Conservation (phyloP, 2,329 filamentous ascomycete genomes). For the Arthroderma sp. region DNA sequence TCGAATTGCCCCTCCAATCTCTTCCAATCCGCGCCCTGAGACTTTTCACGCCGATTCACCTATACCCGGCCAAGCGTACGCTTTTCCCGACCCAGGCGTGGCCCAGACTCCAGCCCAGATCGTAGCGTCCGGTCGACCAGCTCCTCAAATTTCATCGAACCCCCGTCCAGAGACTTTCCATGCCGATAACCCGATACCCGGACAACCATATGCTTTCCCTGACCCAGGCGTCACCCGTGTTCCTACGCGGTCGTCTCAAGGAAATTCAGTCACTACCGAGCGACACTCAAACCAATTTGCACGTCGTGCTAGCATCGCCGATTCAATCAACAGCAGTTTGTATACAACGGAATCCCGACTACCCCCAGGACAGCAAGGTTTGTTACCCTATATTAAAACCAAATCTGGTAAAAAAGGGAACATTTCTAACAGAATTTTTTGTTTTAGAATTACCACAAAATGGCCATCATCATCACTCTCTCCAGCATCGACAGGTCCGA, state of each 20-base stretch:
- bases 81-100: conserved; percentile 37
- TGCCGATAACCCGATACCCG: conserved; percentile 36
- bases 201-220: conserved; percentile 40
- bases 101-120: conserved; percentile 18
- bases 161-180: conserved; percentile 38
- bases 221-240: conserved; percentile 23
- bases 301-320: conserved; percentile 34
- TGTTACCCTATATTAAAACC: conserved; percentile 6
- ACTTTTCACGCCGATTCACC: conserved; percentile 39
- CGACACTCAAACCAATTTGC: conserved; percentile 25
- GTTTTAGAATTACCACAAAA: conserved; percentile 30
- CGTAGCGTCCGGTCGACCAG: not conserved
- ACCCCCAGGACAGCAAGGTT: conserved; percentile 37
- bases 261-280: conserved; percentile 13
- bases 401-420: not conserved
- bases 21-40: conserved; percentile 36
- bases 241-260: conserved; percentile 23
- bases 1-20: conserved; percentile 36
- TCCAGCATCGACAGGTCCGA: conserved; percentile 37
- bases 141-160: conserved; percentile 35
- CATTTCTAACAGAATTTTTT: not conserved
- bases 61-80: conserved; percentile 37
- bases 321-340: conserved; percentile 34
- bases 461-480: conserved; percentile 35
- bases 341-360: conserved; percentile 37